Percentiles rank a stretch among this genome's conserved stretches.
phyloP scores from a whole-genome alignment of 2,329 filamentous ascomycete species.

The Neofusicoccum cordaticola region DNA sequence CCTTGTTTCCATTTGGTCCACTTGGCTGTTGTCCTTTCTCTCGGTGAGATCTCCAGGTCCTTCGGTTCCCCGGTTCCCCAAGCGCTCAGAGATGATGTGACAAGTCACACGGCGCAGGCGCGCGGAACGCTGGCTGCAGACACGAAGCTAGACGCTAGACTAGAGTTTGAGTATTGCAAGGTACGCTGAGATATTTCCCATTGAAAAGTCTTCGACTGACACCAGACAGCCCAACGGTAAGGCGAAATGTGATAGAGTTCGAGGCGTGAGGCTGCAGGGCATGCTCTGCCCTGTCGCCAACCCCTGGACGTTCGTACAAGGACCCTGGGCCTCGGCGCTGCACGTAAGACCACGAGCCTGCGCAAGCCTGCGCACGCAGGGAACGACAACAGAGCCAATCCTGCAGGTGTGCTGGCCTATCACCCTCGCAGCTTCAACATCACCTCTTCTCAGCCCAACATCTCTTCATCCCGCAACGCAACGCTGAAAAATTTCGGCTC shows the following conservation, averaged over 20 bases:
- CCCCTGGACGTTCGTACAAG: neutral
- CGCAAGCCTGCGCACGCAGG: neutral
- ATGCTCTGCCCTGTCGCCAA: neutral
- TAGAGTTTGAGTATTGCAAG: neutral
- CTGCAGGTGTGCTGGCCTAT: conserved; percentile 3
- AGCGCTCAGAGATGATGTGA: neutral
- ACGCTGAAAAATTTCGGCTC: neutral
- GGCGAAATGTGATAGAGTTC: neutral
- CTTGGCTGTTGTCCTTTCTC: too few species aligned
- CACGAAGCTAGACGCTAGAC: neutral
- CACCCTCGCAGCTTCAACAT: neutral
- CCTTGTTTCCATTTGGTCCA: neutral
- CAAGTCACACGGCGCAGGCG: neutral
- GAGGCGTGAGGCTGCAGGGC: neutral
- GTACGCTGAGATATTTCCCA: neutral
- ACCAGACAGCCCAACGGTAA: neutral
- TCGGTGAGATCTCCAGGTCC: neutral
- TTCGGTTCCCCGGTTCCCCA: neutral
- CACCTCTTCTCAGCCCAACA: neutral
- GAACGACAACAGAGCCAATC: neutral
- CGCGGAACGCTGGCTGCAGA: neutral
- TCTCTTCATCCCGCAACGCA: neutral
- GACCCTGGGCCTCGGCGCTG: neutral
- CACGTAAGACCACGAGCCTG: conserved; percentile 7
- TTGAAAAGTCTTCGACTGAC: neutral